Conservation (phyloP, 1,284 basidiomycete genomes). For the Trichosporon ovoides region DNA sequence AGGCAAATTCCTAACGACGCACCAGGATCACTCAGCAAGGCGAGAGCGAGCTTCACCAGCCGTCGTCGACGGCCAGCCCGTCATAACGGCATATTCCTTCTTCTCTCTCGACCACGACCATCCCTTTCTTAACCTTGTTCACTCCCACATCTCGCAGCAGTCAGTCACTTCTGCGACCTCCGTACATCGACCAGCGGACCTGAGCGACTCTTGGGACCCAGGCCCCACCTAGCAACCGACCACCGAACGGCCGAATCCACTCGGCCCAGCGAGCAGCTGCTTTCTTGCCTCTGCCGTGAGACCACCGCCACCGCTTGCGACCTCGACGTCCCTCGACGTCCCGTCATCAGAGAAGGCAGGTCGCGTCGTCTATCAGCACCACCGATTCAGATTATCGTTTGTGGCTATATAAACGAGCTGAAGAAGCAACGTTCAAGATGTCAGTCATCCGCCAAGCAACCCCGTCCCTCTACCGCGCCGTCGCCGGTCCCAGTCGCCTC, state of each 20-base stretch:
- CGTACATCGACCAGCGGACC: too few species aligned
- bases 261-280: not conserved
- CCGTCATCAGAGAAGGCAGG: constrained; percentile 4
- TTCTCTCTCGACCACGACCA: constrained; percentile 3
- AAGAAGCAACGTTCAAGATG: not conserved
- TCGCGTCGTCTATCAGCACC: not conserved
- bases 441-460: constrained; percentile 1
- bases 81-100: constrained; percentile 2
- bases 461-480: not conserved
- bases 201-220: not conserved
- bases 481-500: constrained; percentile 1
- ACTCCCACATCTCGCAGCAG: not conserved
- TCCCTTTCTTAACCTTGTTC: not conserved
- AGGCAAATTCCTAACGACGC: not conserved
- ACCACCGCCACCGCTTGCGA: not conserved
- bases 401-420: not conserved
- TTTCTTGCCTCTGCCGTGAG: not conserved
- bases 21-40: not conserved
- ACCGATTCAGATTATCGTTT: not conserved
- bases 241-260: not conserved
- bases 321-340: not conserved
- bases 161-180: not conserved
- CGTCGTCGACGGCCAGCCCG: not conserved
- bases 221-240: constrained; percentile 3
- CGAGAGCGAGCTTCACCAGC: not conserved